A percentile compares a stretch with the other conserved stretches of the same genome.
phyloP scores from a whole-genome alignment of 768 basidiomycete species.

The Russula dissimulans region DNA sequence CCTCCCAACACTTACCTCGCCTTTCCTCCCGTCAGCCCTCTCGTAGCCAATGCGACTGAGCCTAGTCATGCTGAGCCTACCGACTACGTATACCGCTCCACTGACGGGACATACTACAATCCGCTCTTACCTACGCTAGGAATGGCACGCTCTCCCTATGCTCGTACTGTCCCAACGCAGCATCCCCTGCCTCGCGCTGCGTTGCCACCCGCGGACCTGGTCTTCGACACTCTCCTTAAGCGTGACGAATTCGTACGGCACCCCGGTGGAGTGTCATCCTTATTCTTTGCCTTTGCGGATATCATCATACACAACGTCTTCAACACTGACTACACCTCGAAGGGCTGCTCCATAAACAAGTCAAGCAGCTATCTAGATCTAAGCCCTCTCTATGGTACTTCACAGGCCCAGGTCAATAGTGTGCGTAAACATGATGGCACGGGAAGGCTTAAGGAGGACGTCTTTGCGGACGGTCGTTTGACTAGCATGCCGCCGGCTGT shows the following conservation, averaged over 20 bases:
- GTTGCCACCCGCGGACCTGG: conserved; percentile 55
- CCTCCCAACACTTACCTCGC: conserved; percentile 17
- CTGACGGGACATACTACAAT: conserved; percentile 33
- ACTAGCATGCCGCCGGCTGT: conserved; percentile 65
- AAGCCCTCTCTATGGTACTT: conserved; percentile 63
- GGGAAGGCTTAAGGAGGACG: conserved; percentile 58
- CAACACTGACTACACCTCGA: conserved; percentile 34
- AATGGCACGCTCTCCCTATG: conserved; percentile 33
- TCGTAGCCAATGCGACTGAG: neutral
- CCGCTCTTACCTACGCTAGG: conserved; percentile 27
- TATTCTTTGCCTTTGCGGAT: conserved; percentile 76
- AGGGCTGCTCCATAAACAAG: conserved; percentile 46
- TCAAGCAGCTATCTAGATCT: conserved; percentile 71
- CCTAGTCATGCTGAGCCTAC: neutral
- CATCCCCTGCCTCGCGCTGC: conserved; percentile 33
- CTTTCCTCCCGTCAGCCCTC: neutral
- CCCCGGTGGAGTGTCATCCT: conserved; percentile 51
- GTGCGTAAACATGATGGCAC: conserved; percentile 58
- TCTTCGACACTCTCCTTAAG: conserved; percentile 63
- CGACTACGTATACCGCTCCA: conserved; percentile 22
- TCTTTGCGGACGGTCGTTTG: conserved; percentile 58
- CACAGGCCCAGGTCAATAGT: conserved; percentile 32
- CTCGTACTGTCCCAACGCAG: conserved; percentile 50
- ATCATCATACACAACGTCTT: conserved; percentile 70
- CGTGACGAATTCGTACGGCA: conserved; percentile 27